Evolutionary conservation across 164 flowering plant genomes (phyloP).

Genomic region (Malania oleifera): DNA sequence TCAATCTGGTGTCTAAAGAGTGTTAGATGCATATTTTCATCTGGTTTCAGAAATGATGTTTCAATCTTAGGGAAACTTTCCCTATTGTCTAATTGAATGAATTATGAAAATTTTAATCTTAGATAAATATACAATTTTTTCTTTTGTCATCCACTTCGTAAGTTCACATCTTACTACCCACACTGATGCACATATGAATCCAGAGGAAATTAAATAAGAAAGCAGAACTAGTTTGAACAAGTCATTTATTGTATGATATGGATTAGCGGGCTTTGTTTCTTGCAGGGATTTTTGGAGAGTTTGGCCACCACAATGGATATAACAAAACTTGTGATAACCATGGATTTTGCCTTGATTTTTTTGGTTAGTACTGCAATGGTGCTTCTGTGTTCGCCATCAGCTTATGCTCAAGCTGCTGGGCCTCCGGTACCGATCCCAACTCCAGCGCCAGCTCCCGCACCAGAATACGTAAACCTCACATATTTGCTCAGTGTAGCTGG

Average conservation of each 20-base stretch:
- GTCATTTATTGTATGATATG: neutral
- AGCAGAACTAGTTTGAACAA: too few relatives aligned
- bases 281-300: slow-evolving; percentile 38
- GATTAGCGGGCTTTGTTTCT: slow-evolving; percentile 4
- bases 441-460: slow-evolving; percentile 86
- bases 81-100: too few relatives aligned
- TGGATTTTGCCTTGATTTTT: slow-evolving; percentile 28
- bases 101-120: too few relatives aligned
- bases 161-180: too few relatives aligned
- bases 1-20: neutral
- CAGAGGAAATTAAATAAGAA: neutral
- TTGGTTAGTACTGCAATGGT: slow-evolving; percentile 20
- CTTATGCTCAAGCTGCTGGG: slow-evolving; percentile 29
- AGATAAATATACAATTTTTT: too few relatives aligned
- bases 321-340: slow-evolving; percentile 9
- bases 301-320: neutral
- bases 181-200: too few relatives aligned
- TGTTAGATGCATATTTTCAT: too few relatives aligned
- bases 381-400: slow-evolving; percentile 21
- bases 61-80: neutral
- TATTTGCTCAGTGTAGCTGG: slow-evolving; percentile 76
- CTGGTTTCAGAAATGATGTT: slow-evolving; percentile 1
- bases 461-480: slow-evolving; percentile 63
- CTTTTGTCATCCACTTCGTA: too few relatives aligned
- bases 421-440: slow-evolving; percentile 28